Conservation (phyloP, 768 basidiomycete species). For the Boletus subcaerulescens region DNA sequence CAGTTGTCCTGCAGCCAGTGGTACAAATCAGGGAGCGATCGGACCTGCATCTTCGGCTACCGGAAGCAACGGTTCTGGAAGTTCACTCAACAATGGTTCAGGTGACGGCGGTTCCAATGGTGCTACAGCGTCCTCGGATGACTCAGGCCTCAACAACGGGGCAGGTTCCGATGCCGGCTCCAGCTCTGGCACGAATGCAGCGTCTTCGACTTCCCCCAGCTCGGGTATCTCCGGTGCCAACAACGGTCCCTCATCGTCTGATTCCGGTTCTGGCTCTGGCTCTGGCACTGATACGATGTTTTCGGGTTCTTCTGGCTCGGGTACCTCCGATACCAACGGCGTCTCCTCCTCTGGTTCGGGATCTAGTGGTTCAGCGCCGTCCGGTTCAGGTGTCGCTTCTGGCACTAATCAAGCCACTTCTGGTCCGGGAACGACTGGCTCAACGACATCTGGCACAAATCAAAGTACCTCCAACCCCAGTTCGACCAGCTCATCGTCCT, state of each 20-base stretch:
- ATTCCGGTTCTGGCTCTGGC: background rate
- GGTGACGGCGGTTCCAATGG: background rate
- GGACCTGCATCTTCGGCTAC: background rate
- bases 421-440: background rate
- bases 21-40: background rate
- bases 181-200: background rate
- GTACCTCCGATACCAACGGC: too few relatives aligned
- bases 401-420: background rate
- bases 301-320: too few relatives aligned
- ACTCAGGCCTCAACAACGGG: background rate
- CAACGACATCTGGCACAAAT: slow-evolving; percentile 1
- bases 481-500: background rate
- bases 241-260: background rate
- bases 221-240: background rate
- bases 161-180: background rate
- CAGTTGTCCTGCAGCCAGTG: slow-evolving; percentile 8
- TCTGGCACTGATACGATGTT: background rate
- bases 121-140: background rate
- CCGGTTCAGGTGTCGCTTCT: background rate
- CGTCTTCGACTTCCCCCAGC: background rate
- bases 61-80: background rate
- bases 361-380: background rate
- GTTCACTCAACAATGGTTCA: background rate
- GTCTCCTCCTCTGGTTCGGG: background rate
- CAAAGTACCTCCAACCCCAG: too few relatives aligned